Evolutionary conservation across 306 rosid genomes (phyloP).

Genomic region (Leucaena leucocephala): DNA sequence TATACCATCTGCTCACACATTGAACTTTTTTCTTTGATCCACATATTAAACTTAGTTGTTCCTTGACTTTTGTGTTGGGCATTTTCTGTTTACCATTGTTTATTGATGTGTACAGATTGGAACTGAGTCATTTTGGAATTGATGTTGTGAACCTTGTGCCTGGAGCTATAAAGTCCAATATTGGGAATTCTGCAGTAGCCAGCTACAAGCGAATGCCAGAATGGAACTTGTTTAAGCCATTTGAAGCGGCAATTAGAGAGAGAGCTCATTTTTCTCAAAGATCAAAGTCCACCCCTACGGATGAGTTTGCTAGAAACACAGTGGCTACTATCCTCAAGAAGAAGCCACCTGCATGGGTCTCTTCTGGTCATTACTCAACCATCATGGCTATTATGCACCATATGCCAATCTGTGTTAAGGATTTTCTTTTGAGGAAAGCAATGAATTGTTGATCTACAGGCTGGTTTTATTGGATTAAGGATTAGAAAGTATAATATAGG

Average conservation of each 20-base stretch:
- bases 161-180: constrained; percentile 77
- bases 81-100: not conserved
- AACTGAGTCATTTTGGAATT: constrained; percentile 76
- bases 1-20: not conserved
- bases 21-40: not conserved
- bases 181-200: constrained; percentile 59
- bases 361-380: constrained; percentile 58
- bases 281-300: constrained; percentile 63
- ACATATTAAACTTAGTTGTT: not conserved
- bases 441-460: constrained; percentile 45
- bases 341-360: constrained; percentile 86
- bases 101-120: constrained; percentile 51
- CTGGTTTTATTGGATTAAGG: not conserved
- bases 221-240: constrained; percentile 68
- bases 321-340: constrained; percentile 67
- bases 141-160: constrained; percentile 83
- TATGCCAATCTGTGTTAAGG: constrained; percentile 70
- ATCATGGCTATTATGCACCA: constrained; percentile 65
- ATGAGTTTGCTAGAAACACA: constrained; percentile 72
- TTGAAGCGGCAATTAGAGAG: constrained; percentile 59
- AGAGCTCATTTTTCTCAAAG: constrained; percentile 66
- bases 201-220: constrained; percentile 71
- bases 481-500: no score
- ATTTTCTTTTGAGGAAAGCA: constrained; percentile 47
- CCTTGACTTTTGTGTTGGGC: not conserved